A percentile compares a stretch with the other conserved stretches of the same genome.
phyloP scores from a whole-genome alignment of 2,329 filamentous ascomycete genomes.

The Grosmannia serpens region DNA sequence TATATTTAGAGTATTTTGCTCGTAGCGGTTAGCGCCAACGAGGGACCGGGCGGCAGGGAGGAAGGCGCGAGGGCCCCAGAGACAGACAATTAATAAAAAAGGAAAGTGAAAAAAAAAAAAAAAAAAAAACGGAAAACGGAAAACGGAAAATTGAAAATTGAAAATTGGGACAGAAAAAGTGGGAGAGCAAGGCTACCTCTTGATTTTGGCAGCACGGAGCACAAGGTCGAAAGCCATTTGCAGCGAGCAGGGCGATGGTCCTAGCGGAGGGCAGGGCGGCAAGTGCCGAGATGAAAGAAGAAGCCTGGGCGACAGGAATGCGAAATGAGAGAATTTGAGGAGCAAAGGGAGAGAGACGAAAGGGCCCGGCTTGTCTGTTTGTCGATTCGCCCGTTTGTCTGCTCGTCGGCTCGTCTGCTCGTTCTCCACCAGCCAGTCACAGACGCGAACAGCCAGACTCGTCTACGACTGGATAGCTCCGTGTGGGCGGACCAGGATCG shows the following conservation, averaged over 20 bases:
- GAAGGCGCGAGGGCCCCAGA: neutral
- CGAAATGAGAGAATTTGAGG: neutral
- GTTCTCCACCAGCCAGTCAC: no score
- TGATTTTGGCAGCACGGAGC: neutral
- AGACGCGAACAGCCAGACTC: no score
- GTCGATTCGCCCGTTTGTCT: no score
- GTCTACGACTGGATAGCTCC: no score
- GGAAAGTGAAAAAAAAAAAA: neutral
- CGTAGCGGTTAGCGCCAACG: slow-evolving; percentile 3
- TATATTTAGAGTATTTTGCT: slow-evolving; percentile 5
- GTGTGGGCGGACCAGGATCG: no score
- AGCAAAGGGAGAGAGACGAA: neutral
- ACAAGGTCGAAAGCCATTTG: no score
- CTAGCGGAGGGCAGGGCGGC: neutral
- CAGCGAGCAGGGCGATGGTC: no score
- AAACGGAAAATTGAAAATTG: neutral
- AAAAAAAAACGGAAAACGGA: neutral
- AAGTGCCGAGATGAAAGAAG: neutral
- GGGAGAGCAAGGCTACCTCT: neutral
- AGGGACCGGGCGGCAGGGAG: neutral
- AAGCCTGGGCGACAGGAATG: neutral
- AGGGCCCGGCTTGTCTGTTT: no score
- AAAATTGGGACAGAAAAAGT: neutral
- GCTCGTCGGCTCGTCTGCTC: neutral
- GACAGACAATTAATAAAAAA: neutral